These are phyloP conservation scores for Castanopsis chinensis DNA, from an alignment of 306 rosid species.

Conservation along the genomic window DNA sequence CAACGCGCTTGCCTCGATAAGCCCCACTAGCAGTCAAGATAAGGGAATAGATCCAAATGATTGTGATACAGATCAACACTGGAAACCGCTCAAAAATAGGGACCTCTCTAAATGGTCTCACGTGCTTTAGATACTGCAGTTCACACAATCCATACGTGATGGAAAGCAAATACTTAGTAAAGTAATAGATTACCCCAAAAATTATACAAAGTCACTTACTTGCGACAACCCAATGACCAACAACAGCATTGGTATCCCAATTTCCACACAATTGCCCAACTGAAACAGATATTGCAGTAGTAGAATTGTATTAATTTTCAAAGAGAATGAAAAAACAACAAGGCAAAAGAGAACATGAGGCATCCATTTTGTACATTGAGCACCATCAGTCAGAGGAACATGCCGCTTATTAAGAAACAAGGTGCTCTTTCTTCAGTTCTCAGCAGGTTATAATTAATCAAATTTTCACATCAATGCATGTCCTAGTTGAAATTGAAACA, in stretches of 20 bases:
- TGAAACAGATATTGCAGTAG: constrained; percentile 37
- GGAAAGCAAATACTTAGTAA: not conserved
- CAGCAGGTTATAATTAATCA: not conserved
- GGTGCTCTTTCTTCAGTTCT: not conserved
- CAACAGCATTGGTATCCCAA: constrained; percentile 87
- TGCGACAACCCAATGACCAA: constrained; percentile 82
- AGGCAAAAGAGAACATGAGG: not conserved
- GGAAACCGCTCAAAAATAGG: constrained; percentile 95
- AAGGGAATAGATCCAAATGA: constrained; percentile 86
- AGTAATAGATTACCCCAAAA: not conserved
- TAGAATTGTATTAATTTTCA: not conserved
- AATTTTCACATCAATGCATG: not conserved
- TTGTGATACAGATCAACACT: constrained; percentile 71
- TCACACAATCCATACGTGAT: constrained; percentile 13
- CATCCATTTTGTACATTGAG: constrained; percentile 9
- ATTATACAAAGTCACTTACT: constrained; percentile 49
- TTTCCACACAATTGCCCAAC: constrained; percentile 92
- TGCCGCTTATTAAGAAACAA: constrained; percentile 9
- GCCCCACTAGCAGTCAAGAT: constrained; percentile 94
- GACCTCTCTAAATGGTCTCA: constrained; percentile 75
- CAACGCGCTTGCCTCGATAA: constrained; percentile 44
- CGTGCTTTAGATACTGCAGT: constrained; percentile 91
- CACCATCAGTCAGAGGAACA: constrained; percentile 5
- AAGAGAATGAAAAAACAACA: not conserved
- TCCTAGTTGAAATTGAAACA: not conserved